phyloP scores from a whole-genome alignment of 2,329 filamentous ascomycete genomes.

The Orbilia ellipsospora region DNA sequence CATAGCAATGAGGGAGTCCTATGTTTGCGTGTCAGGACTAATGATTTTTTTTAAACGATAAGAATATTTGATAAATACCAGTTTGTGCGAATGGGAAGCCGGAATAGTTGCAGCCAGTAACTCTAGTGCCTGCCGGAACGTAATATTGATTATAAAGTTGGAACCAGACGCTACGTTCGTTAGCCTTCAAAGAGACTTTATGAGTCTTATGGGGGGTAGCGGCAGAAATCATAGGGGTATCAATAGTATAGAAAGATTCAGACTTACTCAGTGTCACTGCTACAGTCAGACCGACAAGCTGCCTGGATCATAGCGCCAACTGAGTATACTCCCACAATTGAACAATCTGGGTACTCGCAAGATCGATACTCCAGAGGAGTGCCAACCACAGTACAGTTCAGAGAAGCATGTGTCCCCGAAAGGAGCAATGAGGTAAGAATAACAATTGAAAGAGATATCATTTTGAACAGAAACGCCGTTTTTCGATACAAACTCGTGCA shows the following conservation, averaged over 20 bases:
- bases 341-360: slow-evolving; percentile 50
- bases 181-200: neutral
- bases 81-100: slow-evolving; percentile 47
- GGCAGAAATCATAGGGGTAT: neutral
- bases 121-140: slow-evolving; percentile 37
- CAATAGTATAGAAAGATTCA: no score
- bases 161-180: slow-evolving; percentile 38
- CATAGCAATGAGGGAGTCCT: slow-evolving; percentile 46
- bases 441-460: slow-evolving; percentile 17
- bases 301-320: slow-evolving; percentile 49
- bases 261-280: slow-evolving; percentile 45
- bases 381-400: slow-evolving; percentile 49
- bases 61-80: slow-evolving; percentile 10
- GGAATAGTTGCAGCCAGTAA: slow-evolving; percentile 45
- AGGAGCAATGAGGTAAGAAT: slow-evolving; percentile 22
- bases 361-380: slow-evolving; percentile 41
- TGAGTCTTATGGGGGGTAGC: neutral
- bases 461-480: neutral
- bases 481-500: no score
- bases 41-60: neutral
- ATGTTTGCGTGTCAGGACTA: neutral
- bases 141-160: slow-evolving; percentile 48
- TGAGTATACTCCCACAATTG: slow-evolving; percentile 41
- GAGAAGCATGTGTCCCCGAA: slow-evolving; percentile 24
- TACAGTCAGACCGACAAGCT: slow-evolving; percentile 48